phyloP scores from a whole-genome alignment of 1,139 yeast genomes.

The Suhomyces atakaporum region DNA sequence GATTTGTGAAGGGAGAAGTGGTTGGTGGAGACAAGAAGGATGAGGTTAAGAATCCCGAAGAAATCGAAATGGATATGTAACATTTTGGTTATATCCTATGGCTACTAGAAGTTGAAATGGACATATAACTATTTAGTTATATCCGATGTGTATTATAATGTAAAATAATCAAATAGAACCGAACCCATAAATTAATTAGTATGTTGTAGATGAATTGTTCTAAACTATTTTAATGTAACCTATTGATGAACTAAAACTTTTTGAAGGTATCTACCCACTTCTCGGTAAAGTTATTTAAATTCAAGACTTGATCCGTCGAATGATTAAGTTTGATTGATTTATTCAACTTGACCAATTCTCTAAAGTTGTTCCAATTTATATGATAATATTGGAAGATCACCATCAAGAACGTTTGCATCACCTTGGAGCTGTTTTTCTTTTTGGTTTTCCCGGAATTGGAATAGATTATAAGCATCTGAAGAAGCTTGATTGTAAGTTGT shows the following conservation, averaged over 20 bases:
- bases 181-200: too few relatives aligned
- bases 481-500: conserved; percentile 31
- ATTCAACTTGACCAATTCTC: conserved; percentile 36
- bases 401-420: conserved; percentile 38
- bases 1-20: conserved; percentile 54
- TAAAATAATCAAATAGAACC: not conserved
- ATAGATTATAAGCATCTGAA: conserved; percentile 40
- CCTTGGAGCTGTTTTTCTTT: conserved; percentile 32
- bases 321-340: conserved; percentile 44
- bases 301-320: conserved; percentile 33
- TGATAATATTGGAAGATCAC: conserved; percentile 43
- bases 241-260: conserved; percentile 11
- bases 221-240: too few relatives aligned
- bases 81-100: too few relatives aligned
- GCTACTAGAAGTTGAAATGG: too few relatives aligned
- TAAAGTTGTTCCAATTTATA: conserved; percentile 43
- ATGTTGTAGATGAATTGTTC: too few relatives aligned
- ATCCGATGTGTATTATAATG: not conserved
- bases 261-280: conserved; percentile 40
- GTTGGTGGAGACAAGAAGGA: conserved; percentile 10
- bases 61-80: conserved; percentile 60
- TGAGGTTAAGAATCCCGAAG: conserved; percentile 57
- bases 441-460: conserved; percentile 39
- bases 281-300: conserved; percentile 40
- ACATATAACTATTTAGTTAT: not conserved